Percentiles rank a stretch among this genome's conserved stretches.
Evolutionary conservation across 805 yeast genomes (phyloP).

Genomic region (Henningerozyma blattae): DNA sequence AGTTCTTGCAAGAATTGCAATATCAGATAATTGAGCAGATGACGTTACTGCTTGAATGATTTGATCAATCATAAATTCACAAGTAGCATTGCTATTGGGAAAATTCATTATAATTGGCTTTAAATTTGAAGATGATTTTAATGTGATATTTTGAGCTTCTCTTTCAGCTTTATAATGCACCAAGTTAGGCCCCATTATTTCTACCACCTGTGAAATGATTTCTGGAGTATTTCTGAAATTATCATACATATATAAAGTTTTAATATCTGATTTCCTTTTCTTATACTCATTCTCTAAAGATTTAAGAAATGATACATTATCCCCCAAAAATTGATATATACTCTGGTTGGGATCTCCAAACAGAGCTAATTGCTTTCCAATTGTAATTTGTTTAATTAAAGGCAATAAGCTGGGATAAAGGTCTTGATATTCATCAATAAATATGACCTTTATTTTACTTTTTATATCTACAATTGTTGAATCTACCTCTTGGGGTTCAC

Average conservation of each 20-base stretch:
- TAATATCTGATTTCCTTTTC: constrained; percentile 3
- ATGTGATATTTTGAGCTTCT: not conserved
- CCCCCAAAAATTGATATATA: constrained; percentile 55
- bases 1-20: constrained; percentile 41
- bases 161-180: too few relatives aligned
- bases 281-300: constrained; percentile 11
- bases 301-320: constrained; percentile 27
- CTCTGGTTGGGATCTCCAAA: constrained; percentile 68
- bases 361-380: constrained; percentile 41
- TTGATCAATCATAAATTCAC: constrained; percentile 13
- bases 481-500: not conserved
- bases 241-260: constrained; percentile 31
- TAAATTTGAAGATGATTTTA: constrained; percentile 9
- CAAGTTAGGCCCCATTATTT: not conserved
- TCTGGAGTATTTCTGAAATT: constrained; percentile 55
- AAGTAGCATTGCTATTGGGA: constrained; percentile 10
- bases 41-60: constrained; percentile 14
- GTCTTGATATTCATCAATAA: constrained; percentile 72
- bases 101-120: constrained; percentile 8
- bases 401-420: constrained; percentile 39
- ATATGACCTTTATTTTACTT: constrained; percentile 27
- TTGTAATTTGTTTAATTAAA: constrained; percentile 30
- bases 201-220: constrained; percentile 18
- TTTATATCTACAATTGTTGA: constrained; percentile 6
- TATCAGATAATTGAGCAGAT: constrained; percentile 26